Percentiles rank a stretch among this genome's conserved stretches.
Conservation (phyloP, 2,329 filamentous ascomycete genomes). For the Shiraia bambusicola region DNA sequence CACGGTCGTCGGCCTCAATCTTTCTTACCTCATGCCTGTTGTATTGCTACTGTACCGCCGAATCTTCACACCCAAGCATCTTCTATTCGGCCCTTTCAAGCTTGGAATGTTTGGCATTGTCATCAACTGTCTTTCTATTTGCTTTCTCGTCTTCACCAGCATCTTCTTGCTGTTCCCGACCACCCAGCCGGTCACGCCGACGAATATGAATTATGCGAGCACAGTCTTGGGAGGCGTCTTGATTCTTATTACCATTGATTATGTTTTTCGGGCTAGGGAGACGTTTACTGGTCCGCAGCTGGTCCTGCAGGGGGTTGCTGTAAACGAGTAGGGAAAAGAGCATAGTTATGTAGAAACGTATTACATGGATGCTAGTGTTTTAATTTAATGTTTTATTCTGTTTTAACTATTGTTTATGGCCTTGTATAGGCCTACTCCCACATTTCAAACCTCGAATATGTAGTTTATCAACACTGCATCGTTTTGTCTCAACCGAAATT, state of each 20-base stretch:
- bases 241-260: conserved; percentile 1
- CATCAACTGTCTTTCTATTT: background rate
- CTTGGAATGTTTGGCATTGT: background rate
- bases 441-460: too few species aligned
- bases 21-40: conserved; percentile 1
- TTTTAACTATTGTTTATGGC: too few species aligned
- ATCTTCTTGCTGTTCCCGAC: conserved; percentile 1
- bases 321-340: background rate
- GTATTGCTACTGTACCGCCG: background rate
- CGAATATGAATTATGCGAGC: conserved; percentile 1
- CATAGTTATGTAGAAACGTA: too few species aligned
- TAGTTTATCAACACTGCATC: too few species aligned
- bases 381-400: too few species aligned
- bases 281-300: background rate
- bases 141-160: background rate
- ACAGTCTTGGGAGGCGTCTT: background rate
- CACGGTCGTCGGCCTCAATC: background rate
- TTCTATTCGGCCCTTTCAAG: background rate
- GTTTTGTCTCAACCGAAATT: too few species aligned
- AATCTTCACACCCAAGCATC: background rate
- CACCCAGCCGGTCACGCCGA: background rate
- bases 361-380: too few species aligned
- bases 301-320: background rate
- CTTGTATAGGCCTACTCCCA: too few species aligned
- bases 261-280: background rate